These are phyloP conservation scores for Geranium rotundifolium DNA, from an alignment of 345 rosid species.

Conservation along the genomic window DNA sequence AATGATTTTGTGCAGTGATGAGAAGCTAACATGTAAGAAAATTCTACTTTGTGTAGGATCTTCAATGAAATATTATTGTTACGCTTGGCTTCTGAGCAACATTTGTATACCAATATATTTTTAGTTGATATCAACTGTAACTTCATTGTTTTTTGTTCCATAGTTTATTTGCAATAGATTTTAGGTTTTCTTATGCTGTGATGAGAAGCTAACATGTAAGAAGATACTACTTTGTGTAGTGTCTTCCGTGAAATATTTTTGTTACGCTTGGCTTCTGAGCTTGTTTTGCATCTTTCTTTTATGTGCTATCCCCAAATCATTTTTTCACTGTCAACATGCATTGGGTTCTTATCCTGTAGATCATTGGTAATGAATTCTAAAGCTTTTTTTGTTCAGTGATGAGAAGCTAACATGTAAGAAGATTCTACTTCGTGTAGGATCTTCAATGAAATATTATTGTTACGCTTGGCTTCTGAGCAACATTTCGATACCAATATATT, in stretches of 20 bases:
- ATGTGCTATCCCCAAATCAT: no score
- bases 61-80: constrained; percentile 39
- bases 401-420: constrained; percentile 42
- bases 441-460: constrained; percentile 39
- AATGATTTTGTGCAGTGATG: constrained; percentile 46
- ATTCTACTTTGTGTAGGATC: constrained; percentile 15
- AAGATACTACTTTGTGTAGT: constrained; percentile 16
- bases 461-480: constrained; percentile 54
- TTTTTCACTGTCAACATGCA: no score
- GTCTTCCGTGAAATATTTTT: constrained; percentile 35
- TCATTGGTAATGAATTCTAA: no score
- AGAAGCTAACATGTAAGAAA: constrained; percentile 40
- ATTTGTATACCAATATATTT: no score
- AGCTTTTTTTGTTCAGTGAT: constrained; percentile 28
- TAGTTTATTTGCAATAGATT: no score
- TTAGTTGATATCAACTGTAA: no score
- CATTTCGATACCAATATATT: no score
- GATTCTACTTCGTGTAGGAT: constrained; percentile 15
- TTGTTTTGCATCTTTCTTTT: no score
- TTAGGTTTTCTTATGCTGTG: constrained; percentile 22
- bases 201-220: constrained; percentile 47
- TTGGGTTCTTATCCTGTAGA: no score
- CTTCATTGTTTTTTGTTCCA: no score
- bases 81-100: constrained; percentile 38
- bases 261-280: constrained; percentile 38